These are phyloP conservation scores for Asterella californica DNA, from an alignment of 225 moss, liverwort and hornwort species.

Conservation along the genomic window DNA sequence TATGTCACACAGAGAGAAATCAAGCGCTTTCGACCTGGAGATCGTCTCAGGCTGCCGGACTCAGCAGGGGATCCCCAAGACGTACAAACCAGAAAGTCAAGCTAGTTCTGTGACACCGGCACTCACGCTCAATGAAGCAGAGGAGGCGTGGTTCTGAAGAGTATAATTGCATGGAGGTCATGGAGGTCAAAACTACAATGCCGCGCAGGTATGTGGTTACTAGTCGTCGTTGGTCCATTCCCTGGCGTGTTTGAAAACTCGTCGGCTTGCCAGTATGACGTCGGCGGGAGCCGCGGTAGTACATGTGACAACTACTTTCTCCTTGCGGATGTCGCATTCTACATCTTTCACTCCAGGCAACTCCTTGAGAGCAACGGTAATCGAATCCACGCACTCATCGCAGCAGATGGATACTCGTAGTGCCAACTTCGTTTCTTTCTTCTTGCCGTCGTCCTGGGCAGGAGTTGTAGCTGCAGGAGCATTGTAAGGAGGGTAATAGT, in stretches of 20 bases:
- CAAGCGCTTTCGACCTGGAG: too few species aligned
- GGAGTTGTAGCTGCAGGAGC: background rate
- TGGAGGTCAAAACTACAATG: too few species aligned
- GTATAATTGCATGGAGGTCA: too few species aligned
- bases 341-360: conserved; percentile 31
- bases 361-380: conserved; percentile 5
- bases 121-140: too few species aligned
- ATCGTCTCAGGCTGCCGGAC: too few species aligned
- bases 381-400: conserved; percentile 23
- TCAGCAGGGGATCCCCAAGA: too few species aligned
- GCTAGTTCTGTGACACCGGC: too few species aligned
- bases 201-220: background rate
- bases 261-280: conserved; percentile 20
- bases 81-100: too few species aligned
- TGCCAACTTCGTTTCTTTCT: conserved; percentile 27
- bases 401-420: conserved; percentile 38
- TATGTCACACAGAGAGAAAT: too few species aligned
- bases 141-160: too few species aligned
- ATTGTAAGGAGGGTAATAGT: conserved; percentile 28
- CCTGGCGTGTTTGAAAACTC: conserved; percentile 27
- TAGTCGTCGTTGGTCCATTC: conserved; percentile 30
- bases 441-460: background rate
- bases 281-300: conserved; percentile 23
- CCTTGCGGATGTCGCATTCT: conserved; percentile 18
- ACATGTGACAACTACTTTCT: conserved; percentile 31